phyloP scores from a whole-genome alignment of 108 stramenopile genomes.

The Seminavis robusta region DNA sequence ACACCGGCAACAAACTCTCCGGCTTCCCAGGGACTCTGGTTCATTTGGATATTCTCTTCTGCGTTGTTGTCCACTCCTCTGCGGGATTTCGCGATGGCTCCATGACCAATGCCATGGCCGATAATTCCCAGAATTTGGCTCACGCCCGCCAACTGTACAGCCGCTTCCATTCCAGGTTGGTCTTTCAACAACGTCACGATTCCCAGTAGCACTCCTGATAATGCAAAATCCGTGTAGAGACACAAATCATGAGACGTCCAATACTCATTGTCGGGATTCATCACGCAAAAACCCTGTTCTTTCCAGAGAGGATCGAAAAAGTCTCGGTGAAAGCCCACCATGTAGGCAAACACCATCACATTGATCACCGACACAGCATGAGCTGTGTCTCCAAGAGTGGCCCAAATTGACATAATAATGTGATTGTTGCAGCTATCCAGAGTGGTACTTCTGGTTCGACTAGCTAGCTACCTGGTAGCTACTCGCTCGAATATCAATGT shows the following conservation, averaged over 20 bases:
- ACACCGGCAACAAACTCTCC: too few relatives aligned
- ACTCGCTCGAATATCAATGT: too few relatives aligned
- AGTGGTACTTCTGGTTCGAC: too few relatives aligned
- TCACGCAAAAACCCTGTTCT: slow-evolving; percentile 13
- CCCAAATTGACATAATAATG: too few relatives aligned
- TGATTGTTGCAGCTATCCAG: too few relatives aligned
- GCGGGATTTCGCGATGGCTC: slow-evolving; percentile 4
- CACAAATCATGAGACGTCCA: slow-evolving; percentile 11
- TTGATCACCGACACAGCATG: too few relatives aligned
- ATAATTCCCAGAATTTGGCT: slow-evolving; percentile 12
- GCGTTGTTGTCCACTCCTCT: background rate
- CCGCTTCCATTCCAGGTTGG: slow-evolving; percentile 7
- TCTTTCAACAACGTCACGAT: background rate
- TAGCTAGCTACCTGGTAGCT: too few relatives aligned
- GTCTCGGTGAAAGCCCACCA: too few relatives aligned
- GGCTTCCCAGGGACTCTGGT: background rate
- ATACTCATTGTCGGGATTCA: background rate
- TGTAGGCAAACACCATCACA: too few relatives aligned
- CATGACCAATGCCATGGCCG: slow-evolving; percentile 21
- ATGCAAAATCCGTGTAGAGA: slow-evolving; percentile 13
- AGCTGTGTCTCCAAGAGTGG: too few relatives aligned
- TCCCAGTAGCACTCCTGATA: slow-evolving; percentile 1
- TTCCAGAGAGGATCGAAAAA: slow-evolving; percentile 12
- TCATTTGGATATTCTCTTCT: background rate
- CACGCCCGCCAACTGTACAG: background rate